A percentile compares a stretch with the other conserved stretches of the same genome.
Evolutionary conservation across 2,329 filamentous ascomycete species (phyloP).

Genomic region (Esteya vermicola): DNA sequence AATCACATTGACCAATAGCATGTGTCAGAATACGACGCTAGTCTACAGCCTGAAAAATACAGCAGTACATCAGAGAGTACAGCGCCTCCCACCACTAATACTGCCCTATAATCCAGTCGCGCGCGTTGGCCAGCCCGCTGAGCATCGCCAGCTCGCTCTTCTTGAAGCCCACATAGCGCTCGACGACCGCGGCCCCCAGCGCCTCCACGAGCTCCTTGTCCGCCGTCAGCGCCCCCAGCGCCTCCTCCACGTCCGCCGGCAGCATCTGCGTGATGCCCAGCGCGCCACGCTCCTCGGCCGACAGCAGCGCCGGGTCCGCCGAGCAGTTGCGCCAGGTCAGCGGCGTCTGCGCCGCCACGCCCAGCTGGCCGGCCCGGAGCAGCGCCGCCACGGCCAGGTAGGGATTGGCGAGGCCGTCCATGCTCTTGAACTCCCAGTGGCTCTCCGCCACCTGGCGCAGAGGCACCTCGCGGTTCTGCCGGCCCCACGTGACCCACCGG

Average conservation of each 20-base stretch:
- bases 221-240: constrained; percentile 32
- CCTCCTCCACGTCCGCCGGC: constrained; percentile 38
- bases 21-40: neutral
- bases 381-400: constrained; percentile 55
- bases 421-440: constrained; percentile 64
- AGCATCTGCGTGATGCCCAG: constrained; percentile 40
- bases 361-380: constrained; percentile 42
- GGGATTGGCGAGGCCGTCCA: constrained; percentile 70
- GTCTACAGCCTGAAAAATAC: no score
- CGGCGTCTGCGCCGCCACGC: constrained; percentile 28
- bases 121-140: constrained; percentile 32
- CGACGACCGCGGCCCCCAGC: constrained; percentile 35
- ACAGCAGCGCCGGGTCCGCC: constrained; percentile 37
- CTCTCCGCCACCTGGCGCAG: constrained; percentile 50
- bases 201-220: constrained; percentile 31
- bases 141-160: constrained; percentile 39
- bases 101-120: constrained; percentile 49
- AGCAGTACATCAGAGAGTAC: no score
- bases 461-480: constrained; percentile 64
- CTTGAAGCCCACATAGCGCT: constrained; percentile 45
- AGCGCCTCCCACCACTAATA: constrained; percentile 23
- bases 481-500: constrained; percentile 67
- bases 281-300: constrained; percentile 27
- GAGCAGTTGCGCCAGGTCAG: constrained; percentile 38
- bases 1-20: neutral